Conservation (phyloP, 768 basidiomycete genomes). For the Xerocomellus dryophilus region DNA sequence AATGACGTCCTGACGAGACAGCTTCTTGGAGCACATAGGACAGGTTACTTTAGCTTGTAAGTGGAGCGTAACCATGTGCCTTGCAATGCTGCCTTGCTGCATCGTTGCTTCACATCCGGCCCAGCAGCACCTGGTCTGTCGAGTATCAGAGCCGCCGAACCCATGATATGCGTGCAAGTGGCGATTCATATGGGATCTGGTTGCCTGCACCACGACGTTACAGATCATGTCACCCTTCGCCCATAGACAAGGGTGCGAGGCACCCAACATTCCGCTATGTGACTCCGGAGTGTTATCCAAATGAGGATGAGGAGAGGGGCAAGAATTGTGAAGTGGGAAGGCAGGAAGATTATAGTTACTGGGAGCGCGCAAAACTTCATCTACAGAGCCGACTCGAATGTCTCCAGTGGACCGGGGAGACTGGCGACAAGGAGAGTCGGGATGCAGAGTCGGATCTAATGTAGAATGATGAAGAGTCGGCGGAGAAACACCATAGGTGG, state of each 20-base stretch:
- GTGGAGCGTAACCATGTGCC: constrained; percentile 28
- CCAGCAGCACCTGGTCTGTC: constrained; percentile 22
- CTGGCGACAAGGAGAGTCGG: background rate
- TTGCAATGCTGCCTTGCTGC: constrained; percentile 30
- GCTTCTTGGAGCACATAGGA: constrained; percentile 27
- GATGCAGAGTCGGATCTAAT: background rate
- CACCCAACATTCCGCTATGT: background rate
- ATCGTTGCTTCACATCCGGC: constrained; percentile 18
- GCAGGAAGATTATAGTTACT: background rate
- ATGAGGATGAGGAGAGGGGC: background rate
- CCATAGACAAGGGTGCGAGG: constrained; percentile 21
- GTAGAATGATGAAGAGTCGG: background rate
- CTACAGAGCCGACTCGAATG: background rate
- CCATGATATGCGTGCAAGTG: constrained; percentile 24
- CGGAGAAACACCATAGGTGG: background rate
- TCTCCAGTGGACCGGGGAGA: background rate
- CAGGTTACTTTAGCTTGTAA: constrained; percentile 28
- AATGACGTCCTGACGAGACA: constrained; percentile 28
- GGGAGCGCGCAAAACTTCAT: background rate
- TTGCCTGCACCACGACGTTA: constrained; percentile 19
- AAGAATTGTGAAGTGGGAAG: background rate
- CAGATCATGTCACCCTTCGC: constrained; percentile 11
- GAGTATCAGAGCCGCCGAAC: constrained; percentile 22
- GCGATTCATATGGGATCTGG: constrained; percentile 26
- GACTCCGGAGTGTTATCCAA: constrained; percentile 1